Evolutionary conservation across 208 protist genomes (phyloP), one percentile per base, ranked within the genome.

Genomic region (Acanthamoeba culbertsoni): DNA sequence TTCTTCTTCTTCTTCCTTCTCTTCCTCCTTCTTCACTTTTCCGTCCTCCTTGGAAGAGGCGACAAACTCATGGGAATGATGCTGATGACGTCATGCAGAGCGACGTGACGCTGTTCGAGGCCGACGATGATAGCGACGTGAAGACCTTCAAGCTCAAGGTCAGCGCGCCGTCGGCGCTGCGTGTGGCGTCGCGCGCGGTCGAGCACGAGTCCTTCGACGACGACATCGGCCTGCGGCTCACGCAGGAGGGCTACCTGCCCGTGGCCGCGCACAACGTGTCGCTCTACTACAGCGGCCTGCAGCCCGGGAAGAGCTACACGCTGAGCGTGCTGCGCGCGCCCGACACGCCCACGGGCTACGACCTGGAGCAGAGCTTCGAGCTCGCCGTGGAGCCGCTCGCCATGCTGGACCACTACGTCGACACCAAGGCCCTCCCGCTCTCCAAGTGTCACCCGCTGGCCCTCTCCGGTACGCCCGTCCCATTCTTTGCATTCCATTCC

Each of bases 131-230:
- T 31, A n/a, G 18, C 7, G 26, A 2, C 10, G 12, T 33, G 1
- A 92, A 92, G 62, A n/a, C 35, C 14, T 79, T 79, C 88, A 92
- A n/a, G 42, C 48, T 92, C 55, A 20, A 4, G 4, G 88, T 92
- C 31, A 26, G 48, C 3, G 40, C 48, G 37, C n/a, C 46, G 40
- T 62, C 82, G 18, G 82, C 35, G 5, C 23, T 90, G 26, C 82
- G 82, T 35, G 53, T 62, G 7, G n/a, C 51, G 23, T 62, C 40
- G n/a, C 46, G 45, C 55, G 28, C 23, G 42, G 26, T 23, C 10
- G 8, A 6, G 28, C 0, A 33, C 33, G 14, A 68, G 43, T 16
- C 5, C 6, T 37, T 16, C n/a, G 82, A 59, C 5, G 46, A 90
- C 6, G 37, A 71, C n/a, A 31, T 90, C 55, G 8, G 40, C 40